A percentile compares a stretch with the other conserved stretches of the same genome.
These are phyloP conservation scores for Amphicarpaea edgeworthii DNA, from an alignment of 306 rosid genomes.

Conservation along the genomic window DNA sequence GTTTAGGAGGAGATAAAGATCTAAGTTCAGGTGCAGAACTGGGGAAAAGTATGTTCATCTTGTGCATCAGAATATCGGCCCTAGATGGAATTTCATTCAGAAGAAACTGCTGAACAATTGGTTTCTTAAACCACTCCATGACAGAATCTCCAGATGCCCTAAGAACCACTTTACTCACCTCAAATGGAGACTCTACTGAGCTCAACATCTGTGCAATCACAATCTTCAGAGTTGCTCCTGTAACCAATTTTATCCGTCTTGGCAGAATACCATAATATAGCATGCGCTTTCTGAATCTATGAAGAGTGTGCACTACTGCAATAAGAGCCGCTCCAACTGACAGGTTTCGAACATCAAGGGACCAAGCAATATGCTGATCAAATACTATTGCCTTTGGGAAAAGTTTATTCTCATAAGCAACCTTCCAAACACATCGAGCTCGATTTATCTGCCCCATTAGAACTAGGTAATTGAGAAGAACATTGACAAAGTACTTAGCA, in stretches of 20 bases:
- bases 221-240: conserved; percentile 89
- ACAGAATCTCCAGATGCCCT: conserved; percentile 94
- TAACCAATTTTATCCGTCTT: conserved; percentile 87
- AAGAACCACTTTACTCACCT: conserved; percentile 94
- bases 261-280: conserved; percentile 88
- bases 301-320: conserved; percentile 92
- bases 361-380: conserved; percentile 98
- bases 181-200: conserved; percentile 93
- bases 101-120: conserved; percentile 96
- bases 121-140: conserved; percentile 98
- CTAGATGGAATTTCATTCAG: conserved; percentile 87
- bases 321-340: conserved; percentile 93
- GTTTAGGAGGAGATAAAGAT: conserved; percentile 83
- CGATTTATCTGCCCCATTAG: conserved; percentile 96
- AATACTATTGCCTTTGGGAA: conserved; percentile 96
- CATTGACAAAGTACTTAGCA: conserved; percentile 86
- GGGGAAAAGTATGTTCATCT: conserved; percentile 88
- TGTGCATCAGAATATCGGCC: conserved; percentile 91
- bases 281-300: conserved; percentile 96
- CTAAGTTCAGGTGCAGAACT: conserved; percentile 94
- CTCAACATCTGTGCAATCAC: conserved; percentile 86
- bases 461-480: conserved; percentile 93
- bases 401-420: conserved; percentile 93
- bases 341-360: conserved; percentile 93
- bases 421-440: conserved; percentile 95